These are phyloP conservation scores for Allium fistulosum DNA, from an alignment of 106 monocot species.

Conservation along the genomic window DNA sequence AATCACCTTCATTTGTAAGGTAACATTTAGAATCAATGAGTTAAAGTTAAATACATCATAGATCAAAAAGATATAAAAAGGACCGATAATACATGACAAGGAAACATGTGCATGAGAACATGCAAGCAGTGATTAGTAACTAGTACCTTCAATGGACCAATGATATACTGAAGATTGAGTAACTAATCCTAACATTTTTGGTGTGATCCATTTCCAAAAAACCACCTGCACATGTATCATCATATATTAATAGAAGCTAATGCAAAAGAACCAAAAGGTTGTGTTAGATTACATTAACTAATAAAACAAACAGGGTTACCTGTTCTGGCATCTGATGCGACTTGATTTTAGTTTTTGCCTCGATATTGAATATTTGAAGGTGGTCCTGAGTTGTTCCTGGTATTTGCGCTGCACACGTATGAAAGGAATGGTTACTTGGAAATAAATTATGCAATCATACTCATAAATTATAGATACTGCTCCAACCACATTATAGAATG, in stretches of 20 bases:
- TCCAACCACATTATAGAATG: too few species aligned
- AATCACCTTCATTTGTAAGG: slow-evolving; percentile 46
- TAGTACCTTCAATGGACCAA: slow-evolving; percentile 88
- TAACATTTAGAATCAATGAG: background rate
- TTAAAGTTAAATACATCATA: background rate
- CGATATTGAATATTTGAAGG: slow-evolving; percentile 96
- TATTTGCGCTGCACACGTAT: slow-evolving; percentile 60
- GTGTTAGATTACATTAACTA: background rate
- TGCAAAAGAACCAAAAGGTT: background rate
- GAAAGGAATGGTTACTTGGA: too few species aligned
- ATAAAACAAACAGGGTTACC: slow-evolving; percentile 26
- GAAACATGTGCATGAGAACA: background rate
- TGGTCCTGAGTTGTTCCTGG: slow-evolving; percentile 91
- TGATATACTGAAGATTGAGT: slow-evolving; percentile 95
- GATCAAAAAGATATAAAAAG: background rate
- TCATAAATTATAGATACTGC: too few species aligned
- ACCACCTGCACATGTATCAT: slow-evolving; percentile 47
- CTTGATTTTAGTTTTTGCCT: slow-evolving; percentile 82
- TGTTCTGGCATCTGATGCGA: slow-evolving; percentile 99
- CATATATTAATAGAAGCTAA: background rate
- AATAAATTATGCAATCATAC: too few species aligned
- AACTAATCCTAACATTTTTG: slow-evolving; percentile 90
- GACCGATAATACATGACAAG: background rate
- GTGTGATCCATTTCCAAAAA: slow-evolving; percentile 98
- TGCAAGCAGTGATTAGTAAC: too few species aligned